Base-by-base conservation (phyloP, 345 rosid genomes). In the Cochlearia excelsa region DNA sequence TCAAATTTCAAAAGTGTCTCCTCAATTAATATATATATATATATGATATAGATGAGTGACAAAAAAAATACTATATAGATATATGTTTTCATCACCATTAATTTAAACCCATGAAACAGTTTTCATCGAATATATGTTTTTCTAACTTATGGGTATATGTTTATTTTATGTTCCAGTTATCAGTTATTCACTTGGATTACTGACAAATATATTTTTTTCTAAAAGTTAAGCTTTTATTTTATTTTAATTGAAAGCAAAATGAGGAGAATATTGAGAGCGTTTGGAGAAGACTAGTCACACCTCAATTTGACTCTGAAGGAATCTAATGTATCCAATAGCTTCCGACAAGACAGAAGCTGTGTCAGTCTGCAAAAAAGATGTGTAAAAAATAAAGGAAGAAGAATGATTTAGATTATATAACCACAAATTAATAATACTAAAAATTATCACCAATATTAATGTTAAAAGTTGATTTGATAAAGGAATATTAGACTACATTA, bases 291-390 rank as follows among this genome's bases (percentile, higher is more conserved):
- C 62, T 63, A 61, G 62, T 74, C 78, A 59, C 73, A 87, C 99
- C 97, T 92, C 91, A 82, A 87, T 84, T 80, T 93, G 99, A 86
- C 83, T 80, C 65, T 90, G 96, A 69, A 93, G 99, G 99, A 90
- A 90, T 93, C 99, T 90, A 76, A 93, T 93, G 86, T 93, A 90
- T 74, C 97, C 99, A 77, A 90, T 87, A 62, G 97, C 84, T 73
- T 93, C 99, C 84, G 84, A 79, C 90, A 93, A 74, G 70, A 93
- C 99, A 69, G 99, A 93, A 60, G 97, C 99, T 55, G 99, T 90
- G 92, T 93, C 99, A 85, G 97, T 93, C 99, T 93, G 97, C 85
- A 82, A 73, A 82, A 73, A 69, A 65, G 53, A 66, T 42, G 79
- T 41, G 59, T 64, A 66, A 69, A 79, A 76, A 76, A 37, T n/a